Evolutionary conservation across 2,329 filamentous ascomycete genomes (phyloP).

Genomic region (Lachnellula arida): DNA sequence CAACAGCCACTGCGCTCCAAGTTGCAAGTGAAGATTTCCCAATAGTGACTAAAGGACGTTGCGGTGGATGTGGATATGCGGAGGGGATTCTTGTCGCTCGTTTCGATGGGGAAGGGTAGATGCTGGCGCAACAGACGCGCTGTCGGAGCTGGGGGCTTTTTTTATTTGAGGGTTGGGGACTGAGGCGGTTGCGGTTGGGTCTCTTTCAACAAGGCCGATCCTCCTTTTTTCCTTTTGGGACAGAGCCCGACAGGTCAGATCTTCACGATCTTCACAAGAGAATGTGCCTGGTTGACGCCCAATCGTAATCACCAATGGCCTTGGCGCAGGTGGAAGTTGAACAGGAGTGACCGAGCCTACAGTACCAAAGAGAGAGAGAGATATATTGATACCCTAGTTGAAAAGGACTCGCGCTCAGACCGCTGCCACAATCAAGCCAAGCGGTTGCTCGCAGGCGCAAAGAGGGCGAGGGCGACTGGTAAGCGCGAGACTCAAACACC

Average conservation of each 20-base stretch:
- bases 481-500: constrained; percentile 17
- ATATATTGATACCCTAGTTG: background rate
- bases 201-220: constrained; percentile 15
- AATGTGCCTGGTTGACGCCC: constrained; percentile 14
- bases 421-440: background rate
- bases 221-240: constrained; percentile 5
- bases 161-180: background rate
- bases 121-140: constrained; percentile 23
- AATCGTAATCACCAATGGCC: constrained; percentile 17
- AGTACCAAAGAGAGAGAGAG: background rate
- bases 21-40: background rate
- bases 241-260: constrained; percentile 22
- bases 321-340: constrained; percentile 2
- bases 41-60: constrained; percentile 1
- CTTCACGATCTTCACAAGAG: constrained; percentile 16
- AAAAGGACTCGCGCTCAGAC: constrained; percentile 18
- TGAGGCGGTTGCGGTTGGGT: constrained; percentile 12
- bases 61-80: constrained; percentile 2
- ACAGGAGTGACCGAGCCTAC: background rate
- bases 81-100: constrained; percentile 15
- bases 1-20: constrained; percentile 1
- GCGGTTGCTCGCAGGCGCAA: background rate
- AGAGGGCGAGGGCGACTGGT: background rate
- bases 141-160: constrained; percentile 12
- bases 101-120: constrained; percentile 9